These are phyloP conservation scores for Pleodorina starrii DNA, from an alignment of 139 green algal genomes.

Conservation along the genomic window DNA sequence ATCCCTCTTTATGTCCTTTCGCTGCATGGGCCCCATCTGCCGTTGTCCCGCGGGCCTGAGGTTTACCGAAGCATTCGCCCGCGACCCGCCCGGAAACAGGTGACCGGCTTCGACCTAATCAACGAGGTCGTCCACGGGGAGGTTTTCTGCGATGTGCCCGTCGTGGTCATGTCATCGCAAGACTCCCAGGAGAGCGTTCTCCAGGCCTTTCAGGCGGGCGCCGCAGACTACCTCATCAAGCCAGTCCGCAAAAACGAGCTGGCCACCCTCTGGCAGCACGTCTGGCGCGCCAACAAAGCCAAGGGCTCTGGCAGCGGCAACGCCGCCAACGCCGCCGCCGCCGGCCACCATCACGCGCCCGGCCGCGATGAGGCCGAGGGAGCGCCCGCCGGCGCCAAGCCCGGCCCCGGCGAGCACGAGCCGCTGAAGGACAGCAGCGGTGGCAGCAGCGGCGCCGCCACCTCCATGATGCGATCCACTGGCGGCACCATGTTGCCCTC, in stretches of 20 bases:
- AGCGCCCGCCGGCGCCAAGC: background rate
- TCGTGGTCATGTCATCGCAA: conserved; percentile 58
- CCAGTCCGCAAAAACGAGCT: conserved; percentile 84
- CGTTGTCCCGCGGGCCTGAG: too few species aligned
- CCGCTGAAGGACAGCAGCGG: conserved; percentile 37
- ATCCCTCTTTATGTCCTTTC: too few species aligned
- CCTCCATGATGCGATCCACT: conserved; percentile 17
- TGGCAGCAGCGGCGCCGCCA: conserved; percentile 19
- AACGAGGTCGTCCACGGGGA: conserved; percentile 50
- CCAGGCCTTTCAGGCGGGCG: conserved; percentile 68
- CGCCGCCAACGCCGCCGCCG: background rate
- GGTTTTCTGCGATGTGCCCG: conserved; percentile 30
- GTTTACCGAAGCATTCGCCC: too few species aligned
- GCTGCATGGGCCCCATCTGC: too few species aligned
- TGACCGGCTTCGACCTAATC: conserved; percentile 58
- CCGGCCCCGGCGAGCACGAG: background rate
- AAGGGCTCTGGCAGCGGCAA: background rate
- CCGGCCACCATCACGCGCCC: background rate
- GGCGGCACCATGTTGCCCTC: conserved; percentile 16
- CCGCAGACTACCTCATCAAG: conserved; percentile 85
- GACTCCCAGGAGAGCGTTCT: conserved; percentile 57
- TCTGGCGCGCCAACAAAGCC: conserved; percentile 54
- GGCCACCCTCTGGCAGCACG: conserved; percentile 80
- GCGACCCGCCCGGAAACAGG: conserved; percentile 20
- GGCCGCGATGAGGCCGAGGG: too few species aligned